Evolutionary conservation across 495 filamentous ascomycete genomes (phyloP).

Genomic region (Talaromyces proteolyticus): DNA sequence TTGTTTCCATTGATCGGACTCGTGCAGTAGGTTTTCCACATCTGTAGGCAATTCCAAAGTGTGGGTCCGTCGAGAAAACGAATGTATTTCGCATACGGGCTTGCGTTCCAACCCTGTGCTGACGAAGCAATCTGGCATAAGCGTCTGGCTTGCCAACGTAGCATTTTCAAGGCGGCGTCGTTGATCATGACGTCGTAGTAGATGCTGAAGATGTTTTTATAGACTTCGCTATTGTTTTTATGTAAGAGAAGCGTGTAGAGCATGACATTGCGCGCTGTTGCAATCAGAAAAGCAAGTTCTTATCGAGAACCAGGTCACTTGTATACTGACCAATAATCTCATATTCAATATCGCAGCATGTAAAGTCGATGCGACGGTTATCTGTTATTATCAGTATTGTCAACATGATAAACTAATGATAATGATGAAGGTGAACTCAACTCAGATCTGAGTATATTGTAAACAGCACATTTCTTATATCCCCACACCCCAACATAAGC

Average conservation of each 20-base stretch:
- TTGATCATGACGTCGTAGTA: conserved; percentile 48
- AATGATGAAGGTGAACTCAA: conserved; percentile 7
- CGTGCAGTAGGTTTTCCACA: conserved; percentile 26
- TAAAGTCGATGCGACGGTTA: conserved; percentile 19
- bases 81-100: conserved; percentile 25
- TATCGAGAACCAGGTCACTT: too few species aligned
- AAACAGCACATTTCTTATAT: conserved; percentile 45
- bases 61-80: conserved; percentile 25
- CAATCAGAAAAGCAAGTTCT: too few species aligned
- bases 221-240: conserved; percentile 11
- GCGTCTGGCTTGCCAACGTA: conserved; percentile 29
- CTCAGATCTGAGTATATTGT: conserved; percentile 28
- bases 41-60: conserved; percentile 18
- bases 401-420: neutral
- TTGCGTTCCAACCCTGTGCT: conserved; percentile 24
- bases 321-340: conserved; percentile 41
- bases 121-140: conserved; percentile 26
- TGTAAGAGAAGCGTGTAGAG: conserved; percentile 40
- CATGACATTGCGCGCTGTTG: conserved; percentile 48
- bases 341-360: conserved; percentile 44
- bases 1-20: conserved; percentile 5
- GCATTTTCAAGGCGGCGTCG: conserved; percentile 21
- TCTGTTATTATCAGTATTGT: neutral
- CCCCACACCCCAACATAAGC: conserved; percentile 48
- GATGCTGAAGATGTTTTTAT: conserved; percentile 40